Percentiles rank a stretch among this genome's conserved stretches.
phyloP scores from a whole-genome alignment of 345 rosid species.

The Pseudoturritis turrita region DNA sequence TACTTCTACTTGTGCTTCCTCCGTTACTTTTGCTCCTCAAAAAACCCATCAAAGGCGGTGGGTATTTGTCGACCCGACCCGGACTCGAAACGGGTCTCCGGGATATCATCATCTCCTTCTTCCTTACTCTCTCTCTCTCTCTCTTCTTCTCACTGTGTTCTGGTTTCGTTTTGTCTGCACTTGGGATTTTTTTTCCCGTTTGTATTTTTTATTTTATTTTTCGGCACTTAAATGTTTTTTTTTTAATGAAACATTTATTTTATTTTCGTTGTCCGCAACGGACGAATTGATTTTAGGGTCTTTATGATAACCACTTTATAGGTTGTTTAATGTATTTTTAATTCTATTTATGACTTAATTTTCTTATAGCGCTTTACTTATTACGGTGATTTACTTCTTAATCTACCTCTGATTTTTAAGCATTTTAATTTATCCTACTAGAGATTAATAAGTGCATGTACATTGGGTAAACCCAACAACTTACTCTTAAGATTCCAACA shows the following conservation, averaged over 20 bases:
- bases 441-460: neutral
- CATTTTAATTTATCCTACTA: no score
- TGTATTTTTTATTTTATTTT: neutral
- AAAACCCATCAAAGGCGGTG: constrained; percentile 73
- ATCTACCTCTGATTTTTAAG: neutral
- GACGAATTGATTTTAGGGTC: constrained; percentile 8
- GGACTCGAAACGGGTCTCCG: constrained; percentile 66
- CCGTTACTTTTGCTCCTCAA: constrained; percentile 42
- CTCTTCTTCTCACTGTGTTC: constrained; percentile 3
- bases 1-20: constrained; percentile 30
- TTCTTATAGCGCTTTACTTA: neutral
- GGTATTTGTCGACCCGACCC: constrained; percentile 71
- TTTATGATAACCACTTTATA: neutral
- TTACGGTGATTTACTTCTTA: constrained; percentile 3
- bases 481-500: neutral
- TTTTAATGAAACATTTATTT: neutral
- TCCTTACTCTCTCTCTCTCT: neutral
- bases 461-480: constrained; percentile 13
- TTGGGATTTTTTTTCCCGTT: neutral
- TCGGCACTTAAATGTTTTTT: neutral
- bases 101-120: constrained; percentile 39
- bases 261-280: neutral
- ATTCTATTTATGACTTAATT: neutral
- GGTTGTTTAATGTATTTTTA: neutral
- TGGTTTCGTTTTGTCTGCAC: constrained; percentile 17